Evolutionary conservation across 768 basidiomycete genomes (phyloP), one percentile per base, ranked within the genome.

Genomic region (Leccinum subgranulosum): DNA sequence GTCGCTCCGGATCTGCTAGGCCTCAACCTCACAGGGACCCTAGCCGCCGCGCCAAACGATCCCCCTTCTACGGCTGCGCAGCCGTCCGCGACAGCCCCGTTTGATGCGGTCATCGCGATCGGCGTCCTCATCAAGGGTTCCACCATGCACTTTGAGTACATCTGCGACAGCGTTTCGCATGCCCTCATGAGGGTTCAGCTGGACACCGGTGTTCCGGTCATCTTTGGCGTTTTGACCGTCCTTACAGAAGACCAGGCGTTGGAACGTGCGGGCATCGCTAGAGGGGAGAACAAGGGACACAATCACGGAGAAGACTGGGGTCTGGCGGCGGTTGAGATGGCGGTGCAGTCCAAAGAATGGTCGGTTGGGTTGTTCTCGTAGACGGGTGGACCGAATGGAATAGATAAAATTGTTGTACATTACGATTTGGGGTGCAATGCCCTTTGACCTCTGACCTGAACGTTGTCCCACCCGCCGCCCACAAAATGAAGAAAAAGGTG

Each of bases 81-180:
- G 62, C 75, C 80, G 39, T 80, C 82, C 43, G 74, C 69, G 15
- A 79, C 81, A 19, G 79, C 81, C 54, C 88, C 96, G 0, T 98
- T 98, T 65, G 89, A 96, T 71, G 97, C 94, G 14, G 87, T 97
- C 62, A 96, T 99, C 71, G 94, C 97, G 53, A 92, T 98, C 68
- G 97, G 97, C 14, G 94, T 96, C 36, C 87, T 99, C 70, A 97
- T 99, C 80, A 99, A 99, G 72, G 96, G 97, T 53, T 80, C 85
- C 1, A 98, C 97, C 17, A 97, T 97, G 94, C 97, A 99, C 77
- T 99, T 98, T 73, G 97, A 99, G 73, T 99, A 99, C 81, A 99
- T 98, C 73, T 91, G 84, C 73, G 94, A 98, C 66, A 84, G 86
- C 59, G 95, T 98, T 58, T 86, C 93, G 43, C 90, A 98, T 65